Evolutionary conservation across 306 rosid genomes (phyloP), one percentile per base, ranked within the genome.

Genomic region (Quercus berberidifolia): DNA sequence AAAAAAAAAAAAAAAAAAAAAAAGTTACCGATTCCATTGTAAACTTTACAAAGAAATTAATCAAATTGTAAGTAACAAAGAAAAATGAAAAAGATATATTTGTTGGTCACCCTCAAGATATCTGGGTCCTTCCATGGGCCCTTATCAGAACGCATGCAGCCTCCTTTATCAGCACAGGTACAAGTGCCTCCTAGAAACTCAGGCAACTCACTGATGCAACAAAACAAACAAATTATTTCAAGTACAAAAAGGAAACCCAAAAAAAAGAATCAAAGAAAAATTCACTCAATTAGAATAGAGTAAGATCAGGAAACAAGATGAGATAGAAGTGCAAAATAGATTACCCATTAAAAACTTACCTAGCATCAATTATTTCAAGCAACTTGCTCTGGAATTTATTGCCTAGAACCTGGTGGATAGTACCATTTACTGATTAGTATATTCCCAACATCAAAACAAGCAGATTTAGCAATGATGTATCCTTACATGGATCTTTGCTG

Each of bases 71-170:
- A 68, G 75, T 81, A 64, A 65, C 21, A 38, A 26, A 19, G 30
- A 28, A 69, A 64, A 17, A 9, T 62, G 3, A 5, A 62, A 55
- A 58, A 65, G 57, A 63, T 35, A 63, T n/a, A 35, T 41, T 55
- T 21, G 1, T 57, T 58, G 49, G 33, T 73, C 26, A 91, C 99
- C 88, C 15, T 90, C 70, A 92, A 18, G 46, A 91, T 83, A 71
- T 87, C 87, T 17, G 79, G 71, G 81, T 95, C 93, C 57, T 88
- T 95, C 99, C 99, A 95, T 6, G 99, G 97, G 69, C 97, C 99
- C 85, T 91, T 95, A 38, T 95, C 98, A 35, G 99, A 91, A 62
- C 83, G 87, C 97, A 91, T 85, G 75, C 99, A 92, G 38, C 96
- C 99, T 79, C 99, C 99, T 77, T 90, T 73, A 75, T 91, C 87